Percentiles rank a stretch among this genome's conserved stretches.
Conservation (phyloP, 148 eudicot species). For the Rhododendron griersonianum region DNA sequence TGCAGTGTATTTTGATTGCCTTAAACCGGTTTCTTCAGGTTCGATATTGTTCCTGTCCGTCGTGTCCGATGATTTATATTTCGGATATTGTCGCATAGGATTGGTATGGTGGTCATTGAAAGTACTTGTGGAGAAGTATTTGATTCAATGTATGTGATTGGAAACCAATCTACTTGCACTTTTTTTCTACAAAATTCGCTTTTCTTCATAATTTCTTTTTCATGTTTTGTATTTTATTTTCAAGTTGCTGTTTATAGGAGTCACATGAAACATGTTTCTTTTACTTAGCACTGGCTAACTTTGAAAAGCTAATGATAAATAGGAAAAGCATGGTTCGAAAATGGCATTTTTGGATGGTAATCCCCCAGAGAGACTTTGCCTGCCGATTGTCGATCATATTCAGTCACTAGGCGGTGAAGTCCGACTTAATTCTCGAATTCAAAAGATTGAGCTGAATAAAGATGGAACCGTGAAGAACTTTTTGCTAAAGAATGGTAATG, state of each 20-base stretch:
- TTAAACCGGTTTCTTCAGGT: conserved; percentile 97
- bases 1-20: conserved; percentile 99
- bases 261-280: neutral
- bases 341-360: conserved; percentile 99
- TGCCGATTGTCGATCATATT: conserved; percentile 88
- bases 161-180: neutral
- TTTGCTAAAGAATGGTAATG: conserved; percentile 61
- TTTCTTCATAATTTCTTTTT: neutral
- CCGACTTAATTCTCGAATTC: conserved; percentile 64
- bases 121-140: neutral
- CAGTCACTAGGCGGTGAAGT: conserved; percentile 86
- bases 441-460: conserved; percentile 70
- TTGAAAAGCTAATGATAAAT: conserved; percentile 11
- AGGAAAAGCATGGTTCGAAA: conserved; percentile 99
- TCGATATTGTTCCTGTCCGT: neutral
- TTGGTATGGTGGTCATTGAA: neutral
- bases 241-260: neutral
- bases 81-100: neutral
- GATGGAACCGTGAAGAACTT: conserved; percentile 70
- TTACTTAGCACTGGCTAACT: conserved; percentile 9
- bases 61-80: neutral
- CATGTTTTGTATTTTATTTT: neutral
- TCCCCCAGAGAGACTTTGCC: conserved; percentile 97
- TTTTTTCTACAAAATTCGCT: neutral
- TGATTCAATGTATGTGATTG: neutral